Conservation (phyloP, 2,329 filamentous ascomycete genomes). For the Venturia carpophila region DNA sequence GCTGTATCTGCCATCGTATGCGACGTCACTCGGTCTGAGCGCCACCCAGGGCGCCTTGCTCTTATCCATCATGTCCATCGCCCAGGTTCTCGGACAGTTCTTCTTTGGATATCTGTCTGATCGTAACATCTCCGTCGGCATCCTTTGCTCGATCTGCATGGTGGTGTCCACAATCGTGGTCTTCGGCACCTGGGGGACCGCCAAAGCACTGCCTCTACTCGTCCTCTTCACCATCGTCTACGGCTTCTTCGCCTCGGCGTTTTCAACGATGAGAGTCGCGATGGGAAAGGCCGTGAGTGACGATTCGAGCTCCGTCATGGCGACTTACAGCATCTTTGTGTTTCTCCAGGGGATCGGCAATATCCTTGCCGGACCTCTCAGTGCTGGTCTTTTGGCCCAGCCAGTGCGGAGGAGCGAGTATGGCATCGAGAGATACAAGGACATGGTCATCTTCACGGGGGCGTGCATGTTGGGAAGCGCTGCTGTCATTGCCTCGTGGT, state of each 20-base stretch:
- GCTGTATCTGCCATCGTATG: conserved; percentile 37
- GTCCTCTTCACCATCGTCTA: conserved; percentile 39
- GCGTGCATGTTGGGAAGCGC: conserved; percentile 17
- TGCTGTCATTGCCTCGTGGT: neutral
- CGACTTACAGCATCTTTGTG: conserved; percentile 8
- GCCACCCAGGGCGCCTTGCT: conserved; percentile 31
- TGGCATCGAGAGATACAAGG: conserved; percentile 5
- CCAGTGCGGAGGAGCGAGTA: neutral
- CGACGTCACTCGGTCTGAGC: conserved; percentile 31
- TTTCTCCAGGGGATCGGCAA: conserved; percentile 12
- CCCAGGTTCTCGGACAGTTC: conserved; percentile 32
- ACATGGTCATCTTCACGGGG: conserved; percentile 15
- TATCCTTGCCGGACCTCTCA: conserved; percentile 15
- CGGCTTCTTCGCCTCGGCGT: conserved; percentile 36
- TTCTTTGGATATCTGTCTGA: conserved; percentile 35
- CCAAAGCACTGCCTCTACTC: conserved; percentile 34
- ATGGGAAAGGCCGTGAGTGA: conserved; percentile 5
- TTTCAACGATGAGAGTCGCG: conserved; percentile 25
- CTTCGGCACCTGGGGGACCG: conserved; percentile 41
- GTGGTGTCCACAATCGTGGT: conserved; percentile 31
- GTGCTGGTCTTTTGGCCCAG: neutral
- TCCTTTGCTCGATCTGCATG: conserved; percentile 32
- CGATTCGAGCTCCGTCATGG: conserved; percentile 5
- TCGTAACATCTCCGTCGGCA: conserved; percentile 29
- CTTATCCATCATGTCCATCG: conserved; percentile 34